Evolutionary conservation across 1,284 basidiomycete species (phyloP), one percentile per base, ranked within the genome.

Genomic region (Dichomitus squalens): DNA sequence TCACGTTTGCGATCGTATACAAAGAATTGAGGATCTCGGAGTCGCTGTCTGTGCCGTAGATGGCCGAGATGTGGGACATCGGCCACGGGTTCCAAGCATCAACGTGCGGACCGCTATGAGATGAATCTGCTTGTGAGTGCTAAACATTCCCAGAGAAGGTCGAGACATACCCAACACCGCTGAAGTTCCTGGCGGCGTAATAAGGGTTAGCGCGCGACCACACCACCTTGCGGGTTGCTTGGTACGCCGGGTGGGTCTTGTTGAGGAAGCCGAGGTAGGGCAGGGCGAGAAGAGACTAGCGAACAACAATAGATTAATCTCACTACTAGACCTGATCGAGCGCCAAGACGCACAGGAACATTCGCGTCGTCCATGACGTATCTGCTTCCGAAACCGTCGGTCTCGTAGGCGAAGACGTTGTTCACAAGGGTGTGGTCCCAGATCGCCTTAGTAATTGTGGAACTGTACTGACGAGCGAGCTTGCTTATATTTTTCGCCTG

Each of bases 331-430:
- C 27, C 34, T 29, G 47, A 60, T 46, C 4, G n/a, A 55, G 23
- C 33, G 29, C 33, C 16, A 16, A 48, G 5, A 71, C 84, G 64
- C 68, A 89, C 88, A 18, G 90, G 90, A 52, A 92, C 89, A 63
- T 92, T 92, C 1, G 88, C 89, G 61, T 91, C 90, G 61, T 91
- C 90, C 87, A 90, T 92, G 21, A 90, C 80, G 72, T 90, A 90
- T 58, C 82, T 74, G 11, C 83, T 81, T 35, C 88, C 87, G 54
- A 87, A 79, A 3, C 85, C 90, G 66, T 92, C 90, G 0, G 83
- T 85, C 69, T 92, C 90, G 63, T 92, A 92, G 1, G 88, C 88
- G 68, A 90, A 90, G 7, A 90, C 78, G 58, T 83, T 76, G 60
- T 88, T 74, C 16, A 83, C 76, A 40, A 88, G 85, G 11, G 87